Base-by-base conservation (phyloP, 2,329 filamentous ascomycete genomes). In the Xylariaceae sp. region DNA sequence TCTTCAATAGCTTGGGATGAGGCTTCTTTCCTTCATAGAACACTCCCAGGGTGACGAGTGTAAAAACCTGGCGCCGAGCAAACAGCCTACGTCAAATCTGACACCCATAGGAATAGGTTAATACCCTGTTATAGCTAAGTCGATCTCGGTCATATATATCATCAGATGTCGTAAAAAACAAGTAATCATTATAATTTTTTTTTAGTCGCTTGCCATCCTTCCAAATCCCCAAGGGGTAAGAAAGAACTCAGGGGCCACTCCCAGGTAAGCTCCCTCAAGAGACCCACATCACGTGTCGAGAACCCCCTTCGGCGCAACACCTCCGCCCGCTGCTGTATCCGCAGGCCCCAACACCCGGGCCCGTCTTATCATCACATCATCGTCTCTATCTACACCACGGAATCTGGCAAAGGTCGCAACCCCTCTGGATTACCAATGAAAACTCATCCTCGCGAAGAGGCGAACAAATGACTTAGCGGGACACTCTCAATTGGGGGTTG, bases 281-380 rank as follows among this genome's bases (percentile, higher is more conserved):
- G 48, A 28, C 43, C 52, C 52, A 49, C 52, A 43, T 54, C 51
- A 48, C 44, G 44, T 48, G 41, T 29, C 6, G 9, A 46, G 33
- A 12, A 8, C 9, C 17, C 5, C 46, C 14, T 21, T 28, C 37
- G 48, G 36, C 12, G 26, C 28, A 39, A 24, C 23, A 17, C n/a
- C 26, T 50, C 47, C 47, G 47, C 47, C 21, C 17, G 11, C 24
- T 21, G 24, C 46, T 16, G 26, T 39, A 37, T 40, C 46, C 46
- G 34, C 46, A 28, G 37, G n/a, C n/a, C n/a, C n/a, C n/a, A 31
- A 43, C 26, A 19, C 17, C 37, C 39, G 37, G 48, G 6, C 7
- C 45, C n/a, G 9, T 53, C 39, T 39, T 26, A 37, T 54, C 44
- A 36, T 39, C 16, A 33, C 45, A 37, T 23, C 46, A 28, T 39